Evolutionary conservation across 2,329 filamentous ascomycete species (phyloP).

Genomic region (Fonsecaea nubica): DNA sequence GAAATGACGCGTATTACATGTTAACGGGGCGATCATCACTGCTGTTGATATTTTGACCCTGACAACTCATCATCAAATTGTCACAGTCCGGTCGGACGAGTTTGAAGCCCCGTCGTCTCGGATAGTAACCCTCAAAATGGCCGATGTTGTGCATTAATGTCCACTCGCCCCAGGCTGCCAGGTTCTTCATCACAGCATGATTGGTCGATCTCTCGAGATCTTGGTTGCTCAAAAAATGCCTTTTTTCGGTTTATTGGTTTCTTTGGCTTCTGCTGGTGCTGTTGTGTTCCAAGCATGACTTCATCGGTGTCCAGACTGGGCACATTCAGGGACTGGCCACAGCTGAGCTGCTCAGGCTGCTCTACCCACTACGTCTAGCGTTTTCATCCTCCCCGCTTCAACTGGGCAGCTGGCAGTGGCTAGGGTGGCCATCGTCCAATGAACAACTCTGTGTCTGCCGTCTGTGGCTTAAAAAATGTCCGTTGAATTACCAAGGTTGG

Average conservation of each 20-base stretch:
- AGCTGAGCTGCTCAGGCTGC: neutral
- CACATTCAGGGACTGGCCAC: neutral
- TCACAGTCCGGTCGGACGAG: neutral
- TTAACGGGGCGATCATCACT: neutral
- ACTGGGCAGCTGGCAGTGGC: conserved; percentile 2
- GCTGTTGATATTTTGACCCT: neutral
- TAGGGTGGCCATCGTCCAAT: conserved; percentile 3
- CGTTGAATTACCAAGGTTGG: neutral
- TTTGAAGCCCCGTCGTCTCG: neutral
- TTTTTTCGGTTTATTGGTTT: neutral
- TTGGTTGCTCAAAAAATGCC: conserved; percentile 7
- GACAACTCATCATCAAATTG: neutral
- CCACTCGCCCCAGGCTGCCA: neutral
- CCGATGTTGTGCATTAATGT: conserved; percentile 7
- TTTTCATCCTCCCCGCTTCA: neutral
- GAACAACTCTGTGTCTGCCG: neutral
- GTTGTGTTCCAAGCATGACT: conserved; percentile 12
- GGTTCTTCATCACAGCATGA: neutral
- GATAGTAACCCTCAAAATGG: neutral
- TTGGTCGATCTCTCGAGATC: conserved; percentile 18
- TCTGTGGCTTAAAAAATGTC: conserved; percentile 13
- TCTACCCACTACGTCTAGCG: neutral
- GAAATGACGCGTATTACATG: neutral
- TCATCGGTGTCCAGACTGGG: conserved; percentile 14
- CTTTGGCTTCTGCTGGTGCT: too few relatives aligned